Evolutionary conservation across 306 rosid species (phyloP).

Genomic region (Cicer arietinum): DNA sequence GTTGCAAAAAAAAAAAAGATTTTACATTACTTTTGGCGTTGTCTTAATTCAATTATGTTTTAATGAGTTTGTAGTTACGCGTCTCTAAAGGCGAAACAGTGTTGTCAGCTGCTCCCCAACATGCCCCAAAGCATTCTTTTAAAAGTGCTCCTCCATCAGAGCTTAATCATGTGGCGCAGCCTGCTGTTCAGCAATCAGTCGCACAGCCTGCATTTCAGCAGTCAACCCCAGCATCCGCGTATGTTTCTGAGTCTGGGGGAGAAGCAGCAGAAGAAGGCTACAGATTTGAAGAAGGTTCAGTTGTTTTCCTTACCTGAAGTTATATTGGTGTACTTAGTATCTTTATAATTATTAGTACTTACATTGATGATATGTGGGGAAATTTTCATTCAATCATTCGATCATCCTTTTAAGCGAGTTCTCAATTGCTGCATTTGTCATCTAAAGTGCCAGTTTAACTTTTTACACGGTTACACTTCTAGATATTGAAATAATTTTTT

Average conservation of each 20-base stretch:
- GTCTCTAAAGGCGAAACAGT: conserved; percentile 68
- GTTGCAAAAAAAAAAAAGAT: background rate
- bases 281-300: conserved; percentile 77
- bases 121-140: conserved; percentile 49
- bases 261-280: conserved; percentile 73
- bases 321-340: background rate
- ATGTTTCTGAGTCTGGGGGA: conserved; percentile 56
- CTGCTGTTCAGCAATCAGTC: conserved; percentile 65
- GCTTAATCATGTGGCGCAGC: conserved; percentile 68
- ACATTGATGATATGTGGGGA: background rate
- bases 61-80: conserved; percentile 66
- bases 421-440: conserved; percentile 9
- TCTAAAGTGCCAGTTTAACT: background rate
- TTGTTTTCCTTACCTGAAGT: conserved; percentile 23
- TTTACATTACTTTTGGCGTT: background rate
- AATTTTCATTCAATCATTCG: background rate
- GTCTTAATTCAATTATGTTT: conserved; percentile 18
- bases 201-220: conserved; percentile 73
- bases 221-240: conserved; percentile 51
- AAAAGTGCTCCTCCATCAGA: conserved; percentile 64
- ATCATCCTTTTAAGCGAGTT: background rate
- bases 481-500: background rate
- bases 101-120: conserved; percentile 52
- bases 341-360: conserved; percentile 25
- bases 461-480: background rate